These are phyloP conservation scores for Leccinum subgranulosum DNA, from an alignment of 768 basidiomycete genomes.

Conservation along the genomic window DNA sequence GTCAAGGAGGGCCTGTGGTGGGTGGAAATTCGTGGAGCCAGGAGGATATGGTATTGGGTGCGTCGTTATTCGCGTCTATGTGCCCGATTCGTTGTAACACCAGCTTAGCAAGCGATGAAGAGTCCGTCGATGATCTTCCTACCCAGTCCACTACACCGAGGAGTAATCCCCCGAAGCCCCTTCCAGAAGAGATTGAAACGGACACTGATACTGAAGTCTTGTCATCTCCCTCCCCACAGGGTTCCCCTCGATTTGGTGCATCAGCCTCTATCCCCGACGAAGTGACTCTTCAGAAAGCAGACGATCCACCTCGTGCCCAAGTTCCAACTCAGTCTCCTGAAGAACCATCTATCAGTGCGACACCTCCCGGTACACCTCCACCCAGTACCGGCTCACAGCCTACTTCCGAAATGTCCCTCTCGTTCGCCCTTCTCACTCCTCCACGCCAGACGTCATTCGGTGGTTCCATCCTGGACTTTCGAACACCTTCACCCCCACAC, in stretches of 20 bases:
- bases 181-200: conserved; percentile 17
- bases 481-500: conserved; percentile 61
- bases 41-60: conserved; percentile 22
- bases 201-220: conserved; percentile 30
- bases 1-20: conserved; percentile 22
- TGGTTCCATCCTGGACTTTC: conserved; percentile 46
- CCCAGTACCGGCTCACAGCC: not conserved
- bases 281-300: conserved; percentile 12
- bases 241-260: conserved; percentile 14
- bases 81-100: not conserved
- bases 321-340: not conserved
- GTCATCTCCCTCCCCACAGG: conserved; percentile 18
- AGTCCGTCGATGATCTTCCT: conserved; percentile 21
- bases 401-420: conserved; percentile 8
- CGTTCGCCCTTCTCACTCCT: conserved; percentile 42
- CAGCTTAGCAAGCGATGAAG: conserved; percentile 39
- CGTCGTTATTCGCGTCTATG: not conserved
- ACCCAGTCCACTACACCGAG: conserved; percentile 28
- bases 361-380: conserved; percentile 28
- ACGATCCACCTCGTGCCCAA: conserved; percentile 16
- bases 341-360: conserved; percentile 14
- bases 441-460: conserved; percentile 42
- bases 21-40: conserved; percentile 8
- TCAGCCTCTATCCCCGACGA: conserved; percentile 9
- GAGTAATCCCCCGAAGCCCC: conserved; percentile 13